phyloP scores from a whole-genome alignment of 495 filamentous ascomycete species.

The Penicillium arizonense region DNA sequence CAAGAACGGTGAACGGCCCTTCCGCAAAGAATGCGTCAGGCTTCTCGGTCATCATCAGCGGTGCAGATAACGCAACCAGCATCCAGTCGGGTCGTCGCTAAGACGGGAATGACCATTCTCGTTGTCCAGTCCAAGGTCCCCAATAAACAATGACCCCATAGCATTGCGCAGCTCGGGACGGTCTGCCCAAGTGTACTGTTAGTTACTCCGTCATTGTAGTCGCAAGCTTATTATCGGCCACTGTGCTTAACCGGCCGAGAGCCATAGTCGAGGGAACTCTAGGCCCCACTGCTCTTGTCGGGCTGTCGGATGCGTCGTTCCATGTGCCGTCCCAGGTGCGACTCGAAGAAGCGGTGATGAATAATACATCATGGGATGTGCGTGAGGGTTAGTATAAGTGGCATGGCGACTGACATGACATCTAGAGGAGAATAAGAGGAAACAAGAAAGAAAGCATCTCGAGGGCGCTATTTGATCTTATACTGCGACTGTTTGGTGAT shows the following conservation, averaged over 20 bases:
- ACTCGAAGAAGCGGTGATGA: too few species aligned
- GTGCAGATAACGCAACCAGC: constrained; percentile 30
- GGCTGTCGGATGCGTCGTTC: constrained; percentile 23
- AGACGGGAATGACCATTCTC: not conserved
- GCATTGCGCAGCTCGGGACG: constrained; percentile 5
- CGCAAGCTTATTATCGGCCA: too few species aligned
- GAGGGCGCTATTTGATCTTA: constrained; percentile 25
- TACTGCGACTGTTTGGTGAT: constrained; percentile 23
- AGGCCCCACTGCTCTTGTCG: constrained; percentile 23
- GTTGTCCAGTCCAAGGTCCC: not conserved
- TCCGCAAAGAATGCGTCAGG: constrained; percentile 14
- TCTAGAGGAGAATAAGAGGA: constrained; percentile 1
- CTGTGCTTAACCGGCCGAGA: not conserved
- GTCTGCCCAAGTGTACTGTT: not conserved
- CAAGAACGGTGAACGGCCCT: not conserved
- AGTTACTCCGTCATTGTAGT: too few species aligned
- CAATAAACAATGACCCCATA: not conserved
- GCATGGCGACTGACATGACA: not conserved
- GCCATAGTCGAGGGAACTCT: constrained; percentile 11
- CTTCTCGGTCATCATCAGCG: constrained; percentile 16
- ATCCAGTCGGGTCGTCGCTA: constrained; percentile 22
- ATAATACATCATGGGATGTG: too few species aligned
- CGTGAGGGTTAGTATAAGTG: too few species aligned
- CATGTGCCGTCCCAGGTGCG: not conserved
- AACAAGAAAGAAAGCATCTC: constrained; percentile 13